phyloP scores from a whole-genome alignment of 129 eudicot species.

The Pulicaria dysenterica region DNA sequence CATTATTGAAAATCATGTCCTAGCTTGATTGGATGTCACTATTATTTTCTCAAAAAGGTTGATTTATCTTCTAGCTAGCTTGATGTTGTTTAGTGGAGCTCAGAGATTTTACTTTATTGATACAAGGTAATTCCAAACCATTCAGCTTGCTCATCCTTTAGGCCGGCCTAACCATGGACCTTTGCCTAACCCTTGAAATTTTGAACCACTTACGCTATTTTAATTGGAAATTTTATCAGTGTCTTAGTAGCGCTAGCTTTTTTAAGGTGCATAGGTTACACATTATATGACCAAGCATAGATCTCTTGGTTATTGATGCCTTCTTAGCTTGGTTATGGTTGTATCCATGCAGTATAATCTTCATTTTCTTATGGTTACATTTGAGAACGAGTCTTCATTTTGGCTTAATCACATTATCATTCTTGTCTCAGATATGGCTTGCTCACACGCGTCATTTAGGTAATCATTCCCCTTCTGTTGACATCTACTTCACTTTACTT shows the following conservation, averaged over 20 bases:
- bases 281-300: neutral
- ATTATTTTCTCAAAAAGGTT: too few relatives aligned
- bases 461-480: too few relatives aligned
- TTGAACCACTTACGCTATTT: neutral
- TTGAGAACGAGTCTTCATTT: neutral
- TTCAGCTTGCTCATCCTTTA: neutral
- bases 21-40: too few relatives aligned
- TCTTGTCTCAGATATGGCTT: conserved; percentile 1
- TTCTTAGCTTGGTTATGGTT: conserved; percentile 6
- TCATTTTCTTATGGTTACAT: too few relatives aligned
- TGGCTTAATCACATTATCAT: neutral
- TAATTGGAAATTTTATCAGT: neutral
- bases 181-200: neutral
- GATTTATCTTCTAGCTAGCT: too few relatives aligned
- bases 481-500: neutral
- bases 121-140: neutral
- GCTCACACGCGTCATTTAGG: neutral
- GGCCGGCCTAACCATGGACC: neutral
- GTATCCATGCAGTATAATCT: neutral
- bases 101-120: neutral
- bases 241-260: neutral
- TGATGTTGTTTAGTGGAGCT: too few relatives aligned
- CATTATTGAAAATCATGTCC: neutral
- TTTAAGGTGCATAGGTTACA: neutral
- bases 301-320: neutral